These are phyloP conservation scores for Dendrobium officinale DNA, from an alignment of 106 monocot genomes.

Conservation along the genomic window DNA sequence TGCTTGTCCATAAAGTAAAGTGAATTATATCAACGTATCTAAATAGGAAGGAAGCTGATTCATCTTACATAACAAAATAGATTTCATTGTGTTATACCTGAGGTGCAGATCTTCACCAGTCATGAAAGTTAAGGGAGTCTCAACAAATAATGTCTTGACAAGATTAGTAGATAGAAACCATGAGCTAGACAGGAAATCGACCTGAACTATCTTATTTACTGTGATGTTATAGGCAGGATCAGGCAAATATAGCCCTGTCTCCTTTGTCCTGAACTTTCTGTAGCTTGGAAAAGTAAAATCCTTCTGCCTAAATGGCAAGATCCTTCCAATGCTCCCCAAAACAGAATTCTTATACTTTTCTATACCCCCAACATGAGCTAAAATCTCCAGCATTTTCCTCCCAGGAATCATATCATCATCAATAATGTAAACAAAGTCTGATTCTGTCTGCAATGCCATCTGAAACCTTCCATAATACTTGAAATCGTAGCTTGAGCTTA, in stretches of 20 bases:
- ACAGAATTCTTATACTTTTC: conserved; percentile 91
- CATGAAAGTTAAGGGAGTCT: conserved; percentile 85
- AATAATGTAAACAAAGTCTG: conserved; percentile 90
- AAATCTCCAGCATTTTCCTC: conserved; percentile 80
- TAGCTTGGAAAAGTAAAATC: conserved; percentile 97
- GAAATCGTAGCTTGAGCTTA: conserved; percentile 92
- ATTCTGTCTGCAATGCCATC: conserved; percentile 88
- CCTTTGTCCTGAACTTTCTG: conserved; percentile 87
- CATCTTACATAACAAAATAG: not conserved
- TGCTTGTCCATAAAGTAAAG: not conserved
- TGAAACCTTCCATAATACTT: conserved; percentile 98
- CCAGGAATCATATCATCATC: conserved; percentile 99
- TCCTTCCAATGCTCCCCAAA: conserved; percentile 91
- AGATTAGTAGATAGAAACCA: conserved; percentile 96
- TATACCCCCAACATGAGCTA: conserved; percentile 80
- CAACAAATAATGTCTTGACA: conserved; percentile 88
- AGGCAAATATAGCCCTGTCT: conserved; percentile 87
- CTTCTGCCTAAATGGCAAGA: conserved; percentile 90
- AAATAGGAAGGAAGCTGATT: not conserved
- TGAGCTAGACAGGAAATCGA: conserved; percentile 93
- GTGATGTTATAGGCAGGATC: conserved; percentile 93
- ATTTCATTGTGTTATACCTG: conserved; percentile 38
- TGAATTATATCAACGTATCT: not conserved
- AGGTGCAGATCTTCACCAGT: conserved; percentile 98
- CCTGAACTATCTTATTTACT: conserved; percentile 77